A percentile compares a stretch with the other conserved stretches of the same genome.
These are phyloP conservation scores for Carex arenaria DNA, from an alignment of 202 grass and related monocot species.

Conservation along the genomic window DNA sequence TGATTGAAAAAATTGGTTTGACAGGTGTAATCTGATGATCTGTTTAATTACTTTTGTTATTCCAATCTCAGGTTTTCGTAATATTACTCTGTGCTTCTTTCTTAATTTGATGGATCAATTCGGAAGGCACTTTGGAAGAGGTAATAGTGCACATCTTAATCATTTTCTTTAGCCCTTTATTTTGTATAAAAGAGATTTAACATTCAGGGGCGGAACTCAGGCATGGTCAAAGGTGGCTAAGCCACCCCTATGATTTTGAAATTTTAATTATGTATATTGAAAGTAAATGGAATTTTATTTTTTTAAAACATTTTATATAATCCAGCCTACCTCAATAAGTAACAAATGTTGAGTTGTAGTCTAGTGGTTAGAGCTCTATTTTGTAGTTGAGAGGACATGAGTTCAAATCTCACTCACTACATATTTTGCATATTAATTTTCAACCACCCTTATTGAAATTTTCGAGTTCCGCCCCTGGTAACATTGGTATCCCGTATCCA, in stretches of 20 bases:
- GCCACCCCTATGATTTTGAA: no score
- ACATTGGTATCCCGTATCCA: background rate
- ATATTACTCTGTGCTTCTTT: background rate
- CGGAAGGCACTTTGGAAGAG: slow-evolving; percentile 11
- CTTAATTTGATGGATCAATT: slow-evolving; percentile 22
- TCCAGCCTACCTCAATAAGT: no score
- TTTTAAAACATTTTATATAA: no score
- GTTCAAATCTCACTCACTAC: no score
- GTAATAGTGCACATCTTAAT: background rate
- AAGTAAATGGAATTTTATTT: no score
- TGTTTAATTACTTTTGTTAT: background rate
- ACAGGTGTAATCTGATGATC: background rate
- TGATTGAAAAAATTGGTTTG: background rate
- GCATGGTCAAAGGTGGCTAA: no score
- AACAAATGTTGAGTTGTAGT: no score
- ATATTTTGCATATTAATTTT: no score
- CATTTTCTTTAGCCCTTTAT: background rate
- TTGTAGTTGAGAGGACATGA: no score
- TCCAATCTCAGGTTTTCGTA: background rate
- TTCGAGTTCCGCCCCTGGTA: background rate
- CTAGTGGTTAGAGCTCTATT: no score
- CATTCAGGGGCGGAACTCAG: background rate
- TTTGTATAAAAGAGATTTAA: background rate
- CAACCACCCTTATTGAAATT: no score
- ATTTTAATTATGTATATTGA: no score